Conservation (phyloP, 306 rosid genomes). For the Ormosia semicastrata region DNA sequence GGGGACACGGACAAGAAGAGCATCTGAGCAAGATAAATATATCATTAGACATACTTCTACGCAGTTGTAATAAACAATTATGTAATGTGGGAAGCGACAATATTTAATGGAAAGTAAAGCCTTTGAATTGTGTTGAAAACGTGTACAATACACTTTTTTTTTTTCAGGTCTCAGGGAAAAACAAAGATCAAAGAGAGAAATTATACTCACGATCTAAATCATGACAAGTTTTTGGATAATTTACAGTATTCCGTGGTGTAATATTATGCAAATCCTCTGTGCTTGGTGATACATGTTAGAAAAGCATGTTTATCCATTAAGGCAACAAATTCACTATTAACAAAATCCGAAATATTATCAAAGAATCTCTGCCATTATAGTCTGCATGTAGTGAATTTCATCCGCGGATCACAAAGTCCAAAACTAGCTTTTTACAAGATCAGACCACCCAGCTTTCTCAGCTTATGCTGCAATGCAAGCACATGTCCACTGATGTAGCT, state of each 20-base stretch:
- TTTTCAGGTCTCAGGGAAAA: background rate
- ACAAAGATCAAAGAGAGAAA: background rate
- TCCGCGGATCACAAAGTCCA: slow-evolving; percentile 21
- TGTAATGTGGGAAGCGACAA: too few relatives aligned
- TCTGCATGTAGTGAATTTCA: background rate
- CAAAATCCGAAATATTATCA: slow-evolving; percentile 24
- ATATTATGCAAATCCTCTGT: slow-evolving; percentile 14
- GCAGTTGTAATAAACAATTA: too few relatives aligned
- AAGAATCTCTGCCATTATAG: slow-evolving; percentile 22
- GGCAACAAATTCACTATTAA: slow-evolving; percentile 17
- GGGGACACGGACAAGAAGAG: too few relatives aligned
- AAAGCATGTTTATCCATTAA: background rate
- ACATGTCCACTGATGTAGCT: slow-evolving; percentile 22
- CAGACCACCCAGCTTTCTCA: background rate
- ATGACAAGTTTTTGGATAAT: slow-evolving; percentile 17
- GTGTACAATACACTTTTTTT: background rate
- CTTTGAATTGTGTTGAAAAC: background rate
- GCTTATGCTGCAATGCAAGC: slow-evolving; percentile 21
- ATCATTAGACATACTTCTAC: too few relatives aligned
- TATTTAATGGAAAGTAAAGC: background rate
- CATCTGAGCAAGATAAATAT: too few relatives aligned
- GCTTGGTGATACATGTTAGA: slow-evolving; percentile 12
- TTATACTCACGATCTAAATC: slow-evolving; percentile 22
- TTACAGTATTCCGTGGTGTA: slow-evolving; percentile 18
- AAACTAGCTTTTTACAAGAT: slow-evolving; percentile 17